phyloP scores from a whole-genome alignment of 2,329 filamentous ascomycete species.

The Fusarium odoratissimum region DNA sequence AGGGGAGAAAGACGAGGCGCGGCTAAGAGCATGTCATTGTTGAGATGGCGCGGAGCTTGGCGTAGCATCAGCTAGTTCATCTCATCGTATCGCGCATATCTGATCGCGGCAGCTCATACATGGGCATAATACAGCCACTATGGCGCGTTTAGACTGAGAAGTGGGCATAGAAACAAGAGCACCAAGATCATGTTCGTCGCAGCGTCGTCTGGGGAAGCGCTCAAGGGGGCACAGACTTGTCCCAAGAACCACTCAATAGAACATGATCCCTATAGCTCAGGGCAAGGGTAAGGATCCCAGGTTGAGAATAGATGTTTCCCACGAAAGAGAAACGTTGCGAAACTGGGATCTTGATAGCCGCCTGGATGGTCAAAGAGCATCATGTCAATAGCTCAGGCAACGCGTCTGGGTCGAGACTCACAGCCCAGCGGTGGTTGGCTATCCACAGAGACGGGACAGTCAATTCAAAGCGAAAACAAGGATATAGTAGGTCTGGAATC shows the following conservation, averaged over 20 bases:
- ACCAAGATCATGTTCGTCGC: constrained; percentile 5
- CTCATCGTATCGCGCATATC: constrained; percentile 36
- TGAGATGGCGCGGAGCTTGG: constrained; percentile 12
- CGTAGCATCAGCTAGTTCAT: constrained; percentile 26
- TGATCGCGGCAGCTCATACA: constrained; percentile 23
- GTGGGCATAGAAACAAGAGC: constrained; percentile 10
- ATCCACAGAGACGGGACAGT: constrained; percentile 12
- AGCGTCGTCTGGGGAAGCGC: constrained; percentile 35
- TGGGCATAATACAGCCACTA: constrained; percentile 5
- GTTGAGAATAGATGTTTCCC: constrained; percentile 3
- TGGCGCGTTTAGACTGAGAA: constrained; percentile 14
- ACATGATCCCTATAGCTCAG: constrained; percentile 1
- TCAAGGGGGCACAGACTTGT: constrained; percentile 18
- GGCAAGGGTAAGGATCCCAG: constrained; percentile 12
- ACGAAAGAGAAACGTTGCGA: constrained; percentile 31
- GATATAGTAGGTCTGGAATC: constrained; percentile 12
- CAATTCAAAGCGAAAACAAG: constrained; percentile 1
- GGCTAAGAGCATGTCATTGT: constrained; percentile 27
- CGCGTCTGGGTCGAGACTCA: constrained; percentile 19
- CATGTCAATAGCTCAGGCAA: constrained; percentile 3
- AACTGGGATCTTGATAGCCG: constrained; percentile 36
- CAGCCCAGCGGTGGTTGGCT: constrained; percentile 20
- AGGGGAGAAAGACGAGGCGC: constrained; percentile 28
- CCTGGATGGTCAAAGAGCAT: constrained; percentile 31
- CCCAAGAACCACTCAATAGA: constrained; percentile 10